phyloP scores from a whole-genome alignment of 2,329 filamentous ascomycete species.

The Aspergillus fijiensis region DNA sequence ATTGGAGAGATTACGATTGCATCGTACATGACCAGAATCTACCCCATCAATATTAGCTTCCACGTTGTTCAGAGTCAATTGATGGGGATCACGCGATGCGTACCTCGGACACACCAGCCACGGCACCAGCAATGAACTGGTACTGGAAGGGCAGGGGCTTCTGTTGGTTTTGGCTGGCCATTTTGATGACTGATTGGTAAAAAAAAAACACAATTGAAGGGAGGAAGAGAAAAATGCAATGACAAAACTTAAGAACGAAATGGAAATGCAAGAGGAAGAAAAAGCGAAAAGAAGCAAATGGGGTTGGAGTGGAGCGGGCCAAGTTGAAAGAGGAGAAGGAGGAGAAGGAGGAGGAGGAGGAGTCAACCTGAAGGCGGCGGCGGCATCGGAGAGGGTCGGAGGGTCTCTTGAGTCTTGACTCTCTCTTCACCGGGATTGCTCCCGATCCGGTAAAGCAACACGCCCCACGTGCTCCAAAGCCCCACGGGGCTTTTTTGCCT shows the following conservation, averaged over 20 bases:
- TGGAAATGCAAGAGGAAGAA: neutral
- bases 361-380: neutral
- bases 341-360: conserved; percentile 9
- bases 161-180: conserved; percentile 59
- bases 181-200: conserved; percentile 42
- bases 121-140: conserved; percentile 93
- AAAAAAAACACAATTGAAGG: conserved; percentile 1
- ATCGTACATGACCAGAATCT: conserved; percentile 85
- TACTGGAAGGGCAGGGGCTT: conserved; percentile 88
- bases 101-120: conserved; percentile 97
- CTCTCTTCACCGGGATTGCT: neutral
- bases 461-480: neutral
- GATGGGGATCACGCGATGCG: conserved; percentile 36
- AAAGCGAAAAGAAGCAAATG: conserved; percentile 1
- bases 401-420: neutral
- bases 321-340: neutral
- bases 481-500: conserved; percentile 8
- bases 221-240: neutral
- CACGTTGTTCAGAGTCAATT: neutral
- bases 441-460: conserved; percentile 12
- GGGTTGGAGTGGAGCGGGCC: no score
- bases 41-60: conserved; percentile 17
- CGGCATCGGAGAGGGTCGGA: conserved; percentile 13
- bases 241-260: no score
- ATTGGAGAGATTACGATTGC: neutral